Percentiles rank a stretch among this genome's conserved stretches.
Conservation (phyloP, 345 rosid species). For the Gossypioides kirkii region DNA sequence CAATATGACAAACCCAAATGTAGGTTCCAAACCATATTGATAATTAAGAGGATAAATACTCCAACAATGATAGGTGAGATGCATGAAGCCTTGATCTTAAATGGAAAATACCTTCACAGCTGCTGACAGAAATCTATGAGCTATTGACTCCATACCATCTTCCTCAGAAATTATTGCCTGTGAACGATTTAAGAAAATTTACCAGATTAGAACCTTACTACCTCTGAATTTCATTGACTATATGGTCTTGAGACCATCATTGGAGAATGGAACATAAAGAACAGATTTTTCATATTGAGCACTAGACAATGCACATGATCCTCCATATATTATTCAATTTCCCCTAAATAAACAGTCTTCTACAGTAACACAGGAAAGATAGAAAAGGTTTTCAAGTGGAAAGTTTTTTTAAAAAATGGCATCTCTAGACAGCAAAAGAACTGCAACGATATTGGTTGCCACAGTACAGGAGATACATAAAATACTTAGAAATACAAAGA, state of each 20-base stretch:
- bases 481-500: slow-evolving; percentile 5
- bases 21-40: background rate
- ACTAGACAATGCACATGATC: background rate
- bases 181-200: background rate
- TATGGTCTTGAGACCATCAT: background rate
- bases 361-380: background rate
- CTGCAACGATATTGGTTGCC: slow-evolving; percentile 1
- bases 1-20: background rate
- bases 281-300: background rate
- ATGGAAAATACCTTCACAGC: slow-evolving; percentile 64
- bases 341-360: background rate
- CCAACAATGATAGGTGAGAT: background rate
- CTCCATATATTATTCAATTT: background rate
- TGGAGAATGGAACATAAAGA: background rate
- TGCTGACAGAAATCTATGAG: slow-evolving; percentile 89
- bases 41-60: background rate
- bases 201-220: background rate
- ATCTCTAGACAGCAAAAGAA: background rate
- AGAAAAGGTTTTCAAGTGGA: background rate
- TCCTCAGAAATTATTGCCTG: slow-evolving; percentile 87
- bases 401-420: background rate
- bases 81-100: background rate
- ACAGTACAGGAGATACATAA: background rate
- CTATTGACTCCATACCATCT: slow-evolving; percentile 97
- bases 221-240: background rate